Conservation (phyloP, 139 green algal genomes). For the Trebouxia sp. region DNA sequence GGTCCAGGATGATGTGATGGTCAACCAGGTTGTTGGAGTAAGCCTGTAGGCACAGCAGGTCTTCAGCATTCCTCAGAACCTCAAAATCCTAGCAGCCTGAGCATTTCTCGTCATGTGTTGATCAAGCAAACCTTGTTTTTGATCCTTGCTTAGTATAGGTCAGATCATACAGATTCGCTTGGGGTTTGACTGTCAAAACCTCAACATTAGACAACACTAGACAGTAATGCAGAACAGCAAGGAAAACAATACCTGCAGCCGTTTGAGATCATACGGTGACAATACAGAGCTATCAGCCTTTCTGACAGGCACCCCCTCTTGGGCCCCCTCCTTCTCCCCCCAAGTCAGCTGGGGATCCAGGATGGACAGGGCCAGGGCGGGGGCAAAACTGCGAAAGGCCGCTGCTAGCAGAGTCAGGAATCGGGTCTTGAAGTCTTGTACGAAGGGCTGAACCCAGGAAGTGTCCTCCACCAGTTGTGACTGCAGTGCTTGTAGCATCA, state of each 20-base stretch:
- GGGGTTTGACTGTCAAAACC: no score
- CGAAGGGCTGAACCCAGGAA: conserved; percentile 78
- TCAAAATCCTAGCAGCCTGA: no score
- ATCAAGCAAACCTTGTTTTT: no score
- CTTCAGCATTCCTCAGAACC: no score
- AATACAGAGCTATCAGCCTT: conserved; percentile 63
- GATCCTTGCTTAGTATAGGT: no score
- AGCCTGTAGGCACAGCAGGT: conserved; percentile 67
- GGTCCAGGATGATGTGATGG: conserved; percentile 92
- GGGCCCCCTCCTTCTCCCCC: conserved; percentile 52
- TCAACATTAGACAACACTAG: no score
- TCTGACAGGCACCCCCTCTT: conserved; percentile 43
- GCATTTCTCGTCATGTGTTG: no score
- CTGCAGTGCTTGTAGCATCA: conserved; percentile 83
- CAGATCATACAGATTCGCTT: no score
- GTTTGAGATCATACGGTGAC: conserved; percentile 86
- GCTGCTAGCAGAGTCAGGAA: conserved; percentile 54
- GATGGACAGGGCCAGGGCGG: conserved; percentile 82
- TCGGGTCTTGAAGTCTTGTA: conserved; percentile 75
- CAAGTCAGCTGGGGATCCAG: conserved; percentile 87
- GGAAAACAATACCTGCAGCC: conserved; percentile 80
- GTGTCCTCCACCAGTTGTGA: conserved; percentile 62
- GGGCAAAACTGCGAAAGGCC: conserved; percentile 59
- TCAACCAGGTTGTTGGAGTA: conserved; percentile 95
- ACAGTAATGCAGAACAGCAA: background rate